A percentile compares a stretch with the other conserved stretches of the same genome.
phyloP scores from a whole-genome alignment of 352 stramenopile species.

The Phytophthora gonapodyides region DNA sequence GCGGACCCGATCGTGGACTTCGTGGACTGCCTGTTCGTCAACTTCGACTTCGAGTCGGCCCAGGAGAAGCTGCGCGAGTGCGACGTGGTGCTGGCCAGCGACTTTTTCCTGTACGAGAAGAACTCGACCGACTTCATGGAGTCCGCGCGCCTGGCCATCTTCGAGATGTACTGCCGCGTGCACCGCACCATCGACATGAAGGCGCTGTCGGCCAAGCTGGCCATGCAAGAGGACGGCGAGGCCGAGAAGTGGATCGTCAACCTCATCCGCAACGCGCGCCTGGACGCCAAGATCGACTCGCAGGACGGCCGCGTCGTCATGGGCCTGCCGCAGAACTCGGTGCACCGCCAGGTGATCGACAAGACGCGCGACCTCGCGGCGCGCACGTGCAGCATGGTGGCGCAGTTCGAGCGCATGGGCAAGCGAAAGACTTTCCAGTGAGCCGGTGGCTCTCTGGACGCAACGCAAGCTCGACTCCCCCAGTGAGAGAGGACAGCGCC shows the following conservation, averaged over 20 bases:
- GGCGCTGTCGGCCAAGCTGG: slow-evolving; percentile 96
- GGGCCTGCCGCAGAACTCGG: slow-evolving; percentile 91
- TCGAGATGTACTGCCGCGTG: slow-evolving; percentile 99
- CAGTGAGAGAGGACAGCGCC: slow-evolving; percentile 12
- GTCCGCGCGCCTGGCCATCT: slow-evolving; percentile 96
- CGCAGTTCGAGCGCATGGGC: slow-evolving; percentile 85
- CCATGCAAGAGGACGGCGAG: slow-evolving; percentile 95
- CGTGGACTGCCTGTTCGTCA: slow-evolving; percentile 97
- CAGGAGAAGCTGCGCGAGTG: slow-evolving; percentile 94
- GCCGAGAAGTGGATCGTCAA: slow-evolving; percentile 99
- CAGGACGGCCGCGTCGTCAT: slow-evolving; percentile 98
- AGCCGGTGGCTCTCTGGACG: slow-evolving; percentile 24
- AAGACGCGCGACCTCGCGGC: slow-evolving; percentile 96
- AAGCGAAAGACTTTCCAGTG: slow-evolving; percentile 81
- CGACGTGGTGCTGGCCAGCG: slow-evolving; percentile 94
- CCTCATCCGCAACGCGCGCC: slow-evolving; percentile 96
- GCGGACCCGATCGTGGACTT: slow-evolving; percentile 93
- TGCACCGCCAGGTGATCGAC: slow-evolving; percentile 98
- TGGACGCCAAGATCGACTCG: slow-evolving; percentile 99
- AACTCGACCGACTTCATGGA: slow-evolving; percentile 99
- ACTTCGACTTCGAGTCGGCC: slow-evolving; percentile 99
- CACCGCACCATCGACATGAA: slow-evolving; percentile 99
- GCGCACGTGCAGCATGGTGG: slow-evolving; percentile 89
- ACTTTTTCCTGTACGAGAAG: slow-evolving; percentile 98
- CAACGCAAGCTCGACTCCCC: slow-evolving; percentile 13